Evolutionary conservation across 495 filamentous ascomycete species (phyloP), one percentile per base, ranked within the genome.

Genomic region (Neurospora tetrasperma): DNA sequence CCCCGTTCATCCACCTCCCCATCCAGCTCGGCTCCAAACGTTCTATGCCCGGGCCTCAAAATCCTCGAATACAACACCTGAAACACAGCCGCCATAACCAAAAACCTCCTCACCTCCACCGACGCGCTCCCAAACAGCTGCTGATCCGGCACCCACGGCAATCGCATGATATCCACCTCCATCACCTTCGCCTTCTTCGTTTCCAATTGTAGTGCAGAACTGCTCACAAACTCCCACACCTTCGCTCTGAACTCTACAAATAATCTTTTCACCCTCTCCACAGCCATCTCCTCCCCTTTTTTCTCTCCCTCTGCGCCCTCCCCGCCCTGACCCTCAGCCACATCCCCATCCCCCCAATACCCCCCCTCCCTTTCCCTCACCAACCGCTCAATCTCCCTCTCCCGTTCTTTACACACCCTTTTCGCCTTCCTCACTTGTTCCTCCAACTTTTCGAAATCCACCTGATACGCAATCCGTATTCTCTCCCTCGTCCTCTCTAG

Each of bases 71-170:
- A 76, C 38, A 76, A 23, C 38, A 75, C n/a, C 8, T 76, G 59
- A n/a, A 75, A 75, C 6, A 76, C 27, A 14, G 59, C 71, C 2
- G 69, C 75, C 71, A 73, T 75, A 18, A 76, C 73, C 31, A 59
- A 39, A 27, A 23, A 42, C n/a, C 38, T 35, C 43, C 70, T 46
- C 38, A 48, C 54, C 54, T 66, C 54, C 27, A 18, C 54, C 54
- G 54, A 66, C 27, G 27, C 27, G 14, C 18, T 35, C 23, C 3
- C 54, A 38, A 66, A 66, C 2, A 66, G 14, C 27, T 66, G 54
- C 54, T 35, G 7, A 18, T 66, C 54, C 14, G 54, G 54, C 27
- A 66, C 54, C 54, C 54, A 66, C 12, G 54, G 54, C 27, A 66
- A 10, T 0, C 54, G 12, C 27, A 66, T 38, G 1, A 66, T 5